These are phyloP conservation scores for Phytophthora niederhauseri DNA, from an alignment of 352 stramenopile species.

Conservation along the genomic window DNA sequence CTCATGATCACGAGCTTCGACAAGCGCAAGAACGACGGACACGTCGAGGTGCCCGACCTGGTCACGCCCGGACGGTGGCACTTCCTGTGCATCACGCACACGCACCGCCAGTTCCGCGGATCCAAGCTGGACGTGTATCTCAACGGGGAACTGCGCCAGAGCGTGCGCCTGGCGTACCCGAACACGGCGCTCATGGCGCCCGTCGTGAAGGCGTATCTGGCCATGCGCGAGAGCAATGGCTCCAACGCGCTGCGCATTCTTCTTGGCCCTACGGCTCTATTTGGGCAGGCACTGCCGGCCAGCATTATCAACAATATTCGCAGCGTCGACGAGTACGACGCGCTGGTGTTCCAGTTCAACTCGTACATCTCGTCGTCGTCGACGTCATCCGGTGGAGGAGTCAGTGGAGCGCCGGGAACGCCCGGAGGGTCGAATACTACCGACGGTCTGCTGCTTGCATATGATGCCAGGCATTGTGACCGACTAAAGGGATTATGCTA, in stretches of 20 bases:
- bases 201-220: constrained; percentile 80
- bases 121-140: constrained; percentile 86
- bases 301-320: constrained; percentile 71
- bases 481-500: constrained; percentile 66
- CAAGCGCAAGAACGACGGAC: constrained; percentile 87
- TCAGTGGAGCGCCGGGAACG: constrained; percentile 31
- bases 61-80: constrained; percentile 76
- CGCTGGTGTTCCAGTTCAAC: constrained; percentile 80
- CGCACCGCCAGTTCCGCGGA: constrained; percentile 81
- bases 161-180: constrained; percentile 75
- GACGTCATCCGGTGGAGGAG: constrained; percentile 47
- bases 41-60: constrained; percentile 74
- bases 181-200: constrained; percentile 79
- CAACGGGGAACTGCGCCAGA: constrained; percentile 77
- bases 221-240: constrained; percentile 79
- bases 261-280: constrained; percentile 63
- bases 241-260: constrained; percentile 62
- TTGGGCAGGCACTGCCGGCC: constrained; percentile 61
- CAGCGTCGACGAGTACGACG: constrained; percentile 77
- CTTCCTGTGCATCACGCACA: constrained; percentile 85
- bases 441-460: constrained; percentile 67
- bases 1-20: constrained; percentile 85
- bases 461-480: constrained; percentile 71
- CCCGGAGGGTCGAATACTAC: constrained; percentile 33
- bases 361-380: constrained; percentile 77